Percentiles rank a stretch among this genome's conserved stretches.
These are phyloP conservation scores for Diddensiella santjacobensis DNA, from an alignment of 805 yeast species.

Conservation along the genomic window DNA sequence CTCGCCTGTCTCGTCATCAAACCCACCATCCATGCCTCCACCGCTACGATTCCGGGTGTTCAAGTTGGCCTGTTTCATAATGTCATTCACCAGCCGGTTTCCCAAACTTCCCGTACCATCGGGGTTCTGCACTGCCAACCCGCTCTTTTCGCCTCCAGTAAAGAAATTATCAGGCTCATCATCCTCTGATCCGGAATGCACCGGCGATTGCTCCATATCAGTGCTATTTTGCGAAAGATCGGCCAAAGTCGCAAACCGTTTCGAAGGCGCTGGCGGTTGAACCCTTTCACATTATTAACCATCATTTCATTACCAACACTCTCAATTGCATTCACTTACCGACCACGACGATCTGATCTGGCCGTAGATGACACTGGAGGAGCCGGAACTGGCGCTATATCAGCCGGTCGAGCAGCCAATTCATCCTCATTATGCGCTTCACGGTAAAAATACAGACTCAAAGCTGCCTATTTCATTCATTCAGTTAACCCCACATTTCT, in stretches of 20 bases:
- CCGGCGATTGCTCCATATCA: conserved; percentile 35
- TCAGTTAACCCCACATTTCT: neutral
- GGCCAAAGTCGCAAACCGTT: conserved; percentile 31
- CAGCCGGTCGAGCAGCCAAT: neutral
- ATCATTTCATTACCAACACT: too few relatives aligned
- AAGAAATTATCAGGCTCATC: conserved; percentile 41
- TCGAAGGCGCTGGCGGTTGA: too few relatives aligned
- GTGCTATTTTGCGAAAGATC: conserved; percentile 26
- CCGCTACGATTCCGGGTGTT: conserved; percentile 4
- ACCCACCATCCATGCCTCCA: conserved; percentile 18
- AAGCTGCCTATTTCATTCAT: conserved; percentile 10
- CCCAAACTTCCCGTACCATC: conserved; percentile 23
- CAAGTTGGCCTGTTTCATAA: conserved; percentile 34
- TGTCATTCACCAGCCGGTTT: conserved; percentile 32
- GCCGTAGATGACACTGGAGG: conserved; percentile 10
- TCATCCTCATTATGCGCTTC: conserved; percentile 7
- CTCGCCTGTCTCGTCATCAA: conserved; percentile 23
- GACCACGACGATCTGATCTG: conserved; percentile 3
- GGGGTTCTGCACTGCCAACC: conserved; percentile 72
- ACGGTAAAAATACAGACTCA: conserved; percentile 9
- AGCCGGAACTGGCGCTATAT: conserved; percentile 7
- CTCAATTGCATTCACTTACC: neutral
- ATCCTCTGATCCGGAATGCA: conserved; percentile 28
- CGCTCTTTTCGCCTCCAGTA: conserved; percentile 70
- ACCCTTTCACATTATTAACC: too few relatives aligned